Evolutionary conservation across 805 yeast species (phyloP).

Genomic region (Clavispora asparagi): DNA sequence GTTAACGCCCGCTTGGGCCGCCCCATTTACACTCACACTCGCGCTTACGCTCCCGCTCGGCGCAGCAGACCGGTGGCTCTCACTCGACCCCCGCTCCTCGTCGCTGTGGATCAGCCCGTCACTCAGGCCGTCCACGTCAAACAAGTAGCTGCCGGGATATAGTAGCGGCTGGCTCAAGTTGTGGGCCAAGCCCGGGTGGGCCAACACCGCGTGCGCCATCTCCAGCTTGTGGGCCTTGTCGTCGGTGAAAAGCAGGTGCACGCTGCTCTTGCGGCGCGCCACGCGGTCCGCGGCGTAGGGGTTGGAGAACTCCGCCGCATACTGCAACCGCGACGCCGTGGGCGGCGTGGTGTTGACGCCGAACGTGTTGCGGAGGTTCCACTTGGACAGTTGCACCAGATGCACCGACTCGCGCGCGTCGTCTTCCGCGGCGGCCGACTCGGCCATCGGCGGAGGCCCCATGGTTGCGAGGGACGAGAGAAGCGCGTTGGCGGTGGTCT

Average conservation of each 20-base stretch:
- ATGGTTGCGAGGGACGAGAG: too few relatives aligned
- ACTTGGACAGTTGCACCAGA: slow-evolving; percentile 18
- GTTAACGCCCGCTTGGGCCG: too few relatives aligned
- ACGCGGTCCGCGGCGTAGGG: slow-evolving; percentile 13
- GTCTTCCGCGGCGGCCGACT: not conserved
- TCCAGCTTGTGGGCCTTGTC: slow-evolving; percentile 2
- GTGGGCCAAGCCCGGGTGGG: not conserved
- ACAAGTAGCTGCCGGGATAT: slow-evolving; percentile 17
- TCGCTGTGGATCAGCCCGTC: slow-evolving; percentile 20
- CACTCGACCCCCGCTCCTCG: not conserved
- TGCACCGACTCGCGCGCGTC: slow-evolving; percentile 16
- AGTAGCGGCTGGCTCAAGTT: not conserved
- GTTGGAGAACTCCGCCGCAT: slow-evolving; percentile 10
- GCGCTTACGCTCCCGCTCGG: slow-evolving; percentile 1
- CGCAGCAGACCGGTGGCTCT: not conserved
- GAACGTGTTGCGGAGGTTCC: slow-evolving; percentile 8
- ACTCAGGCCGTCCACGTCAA: slow-evolving; percentile 19
- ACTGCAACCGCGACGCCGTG: slow-evolving; percentile 1
- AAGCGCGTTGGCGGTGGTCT: too few relatives aligned
- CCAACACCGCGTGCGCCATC: too few relatives aligned
- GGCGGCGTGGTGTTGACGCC: slow-evolving; percentile 15
- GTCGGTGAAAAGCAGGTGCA: slow-evolving; percentile 10
- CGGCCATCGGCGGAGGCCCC: not conserved
- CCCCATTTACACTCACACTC: not conserved
- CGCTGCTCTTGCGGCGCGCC: slow-evolving; percentile 9